Evolutionary conservation across 805 yeast genomes (phyloP).

Genomic region (Candida michaelii): DNA sequence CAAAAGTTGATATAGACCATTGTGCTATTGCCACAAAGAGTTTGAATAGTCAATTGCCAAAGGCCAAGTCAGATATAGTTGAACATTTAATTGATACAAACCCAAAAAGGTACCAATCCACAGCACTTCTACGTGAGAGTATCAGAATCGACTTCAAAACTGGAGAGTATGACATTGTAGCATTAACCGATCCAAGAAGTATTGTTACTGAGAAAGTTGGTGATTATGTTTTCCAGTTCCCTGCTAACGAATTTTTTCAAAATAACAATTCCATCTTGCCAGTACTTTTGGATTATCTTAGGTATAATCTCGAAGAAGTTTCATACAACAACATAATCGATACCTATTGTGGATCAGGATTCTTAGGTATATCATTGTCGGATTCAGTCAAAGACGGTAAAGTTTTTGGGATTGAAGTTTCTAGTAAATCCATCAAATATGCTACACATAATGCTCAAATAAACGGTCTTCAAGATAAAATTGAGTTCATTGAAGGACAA

Average conservation of each 20-base stretch:
- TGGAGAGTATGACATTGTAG: constrained; percentile 26
- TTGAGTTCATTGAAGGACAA: constrained; percentile 36
- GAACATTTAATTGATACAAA: constrained; percentile 2
- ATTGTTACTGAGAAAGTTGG: constrained; percentile 37
- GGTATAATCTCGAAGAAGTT: constrained; percentile 17
- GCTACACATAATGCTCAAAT: constrained; percentile 41
- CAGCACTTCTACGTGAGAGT: constrained; percentile 34
- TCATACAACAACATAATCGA: constrained; percentile 33
- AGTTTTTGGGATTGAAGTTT: constrained; percentile 43
- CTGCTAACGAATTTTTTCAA: constrained; percentile 42
- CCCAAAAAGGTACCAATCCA: constrained; percentile 7
- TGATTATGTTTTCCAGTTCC: constrained; percentile 37
- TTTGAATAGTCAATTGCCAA: constrained; percentile 27
- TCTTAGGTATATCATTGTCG: constrained; percentile 40
- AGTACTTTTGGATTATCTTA: constrained; percentile 30
- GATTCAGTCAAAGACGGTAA: constrained; percentile 29
- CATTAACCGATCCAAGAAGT: constrained; percentile 25
- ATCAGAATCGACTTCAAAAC: constrained; percentile 27
- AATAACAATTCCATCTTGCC: constrained; percentile 38
- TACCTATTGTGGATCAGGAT: constrained; percentile 48
- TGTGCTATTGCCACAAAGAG: constrained; percentile 38
- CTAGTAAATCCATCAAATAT: constrained; percentile 29
- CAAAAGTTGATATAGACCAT: constrained; percentile 30
- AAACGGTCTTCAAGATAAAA: constrained; percentile 31
- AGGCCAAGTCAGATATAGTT: constrained; percentile 15